Base-by-base conservation (phyloP, 352 stramenopile genomes). In the Globisporangium spinosum region DNA sequence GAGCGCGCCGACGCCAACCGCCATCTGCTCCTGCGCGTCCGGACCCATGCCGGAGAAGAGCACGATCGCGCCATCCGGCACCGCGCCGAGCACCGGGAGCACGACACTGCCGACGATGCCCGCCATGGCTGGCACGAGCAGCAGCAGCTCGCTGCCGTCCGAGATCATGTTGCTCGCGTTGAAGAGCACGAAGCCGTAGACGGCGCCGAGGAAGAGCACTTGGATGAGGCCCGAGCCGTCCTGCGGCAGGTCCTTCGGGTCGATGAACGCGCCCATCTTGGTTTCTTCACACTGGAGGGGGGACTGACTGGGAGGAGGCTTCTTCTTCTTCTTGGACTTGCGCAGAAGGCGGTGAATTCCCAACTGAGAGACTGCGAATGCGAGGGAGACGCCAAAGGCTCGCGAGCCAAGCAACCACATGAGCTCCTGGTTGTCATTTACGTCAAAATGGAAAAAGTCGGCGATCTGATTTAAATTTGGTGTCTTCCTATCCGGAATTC, bases 141-240 rank as follows among this genome's bases (percentile, higher is more conserved):
- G 87, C 47, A 99, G 85, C 45, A 99, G 87, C 78, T 99, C 98
- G 49, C 91, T 98, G 73, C 98, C 98, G 82, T 99, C 96, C 23
- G 95, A 98, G 78, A 99, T 99, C 70, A 99, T 83, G 81, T 98
- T 98, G 58, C 92, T 97, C 53, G 94, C 91, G 74, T 97, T 95
- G 79, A 97, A 99, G 43, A 99, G 89, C 70, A 99, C 91, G 75
- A 98, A 99, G 61, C 89, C 96, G 79, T 99, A 99, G 20, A 97
- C 93, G 25, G 92, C 72, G 63, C 98, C 94, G 4, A 99, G 87
- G 82, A 98, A 98, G 3, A 97, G 61, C 58, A 99, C 90, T 73
- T 98, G 93, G 34, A 88, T 47, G 55, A 97, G 89, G 17, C 91
- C 91, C 65, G 77, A 88, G 72, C 76, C 82, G 70, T 78, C 78